Percentiles rank a stretch among this genome's conserved stretches.
Evolutionary conservation across 352 stramenopile genomes (phyloP).

Genomic region (Pythium guiyangense): DNA sequence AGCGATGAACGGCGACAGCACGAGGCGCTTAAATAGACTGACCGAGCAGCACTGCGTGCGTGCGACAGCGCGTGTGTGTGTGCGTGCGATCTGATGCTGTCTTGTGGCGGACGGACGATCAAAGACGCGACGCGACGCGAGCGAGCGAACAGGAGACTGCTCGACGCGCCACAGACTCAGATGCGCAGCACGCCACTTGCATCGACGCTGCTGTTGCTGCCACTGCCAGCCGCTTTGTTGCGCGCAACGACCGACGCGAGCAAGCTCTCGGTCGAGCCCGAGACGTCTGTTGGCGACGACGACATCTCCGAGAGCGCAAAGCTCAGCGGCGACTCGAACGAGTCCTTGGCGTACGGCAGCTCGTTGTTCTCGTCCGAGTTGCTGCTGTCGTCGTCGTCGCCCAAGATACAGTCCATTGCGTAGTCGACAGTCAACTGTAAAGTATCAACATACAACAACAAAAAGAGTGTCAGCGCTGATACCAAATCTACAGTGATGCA

Average conservation of each 20-base stretch:
- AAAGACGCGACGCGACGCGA: too few species aligned
- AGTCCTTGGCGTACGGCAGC: slow-evolving; percentile 59
- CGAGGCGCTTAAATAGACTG: background rate
- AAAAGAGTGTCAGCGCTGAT: too few species aligned
- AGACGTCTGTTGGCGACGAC: slow-evolving; percentile 63
- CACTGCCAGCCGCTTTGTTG: background rate
- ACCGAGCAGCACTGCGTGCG: background rate
- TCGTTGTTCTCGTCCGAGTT: slow-evolving; percentile 49
- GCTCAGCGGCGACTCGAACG: slow-evolving; percentile 44
- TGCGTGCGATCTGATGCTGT: too few species aligned
- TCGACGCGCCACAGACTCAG: background rate
- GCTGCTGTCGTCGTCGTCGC: slow-evolving; percentile 43
- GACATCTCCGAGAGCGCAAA: slow-evolving; percentile 57
- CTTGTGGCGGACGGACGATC: too few species aligned
- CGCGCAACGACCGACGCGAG: slow-evolving; percentile 27
- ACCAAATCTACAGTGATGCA: too few species aligned
- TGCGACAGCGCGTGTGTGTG: too few species aligned
- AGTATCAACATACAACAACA: too few species aligned
- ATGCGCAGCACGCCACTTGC: slow-evolving; percentile 1
- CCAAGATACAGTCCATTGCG: slow-evolving; percentile 61
- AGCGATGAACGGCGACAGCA: too few species aligned
- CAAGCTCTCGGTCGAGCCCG: slow-evolving; percentile 38
- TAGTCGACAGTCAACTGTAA: slow-evolving; percentile 45
- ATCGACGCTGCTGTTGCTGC: background rate
- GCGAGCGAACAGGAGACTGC: too few species aligned